Base-by-base conservation (phyloP, 2,329 filamentous ascomycete genomes). In the Sporothrix phasma region DNA sequence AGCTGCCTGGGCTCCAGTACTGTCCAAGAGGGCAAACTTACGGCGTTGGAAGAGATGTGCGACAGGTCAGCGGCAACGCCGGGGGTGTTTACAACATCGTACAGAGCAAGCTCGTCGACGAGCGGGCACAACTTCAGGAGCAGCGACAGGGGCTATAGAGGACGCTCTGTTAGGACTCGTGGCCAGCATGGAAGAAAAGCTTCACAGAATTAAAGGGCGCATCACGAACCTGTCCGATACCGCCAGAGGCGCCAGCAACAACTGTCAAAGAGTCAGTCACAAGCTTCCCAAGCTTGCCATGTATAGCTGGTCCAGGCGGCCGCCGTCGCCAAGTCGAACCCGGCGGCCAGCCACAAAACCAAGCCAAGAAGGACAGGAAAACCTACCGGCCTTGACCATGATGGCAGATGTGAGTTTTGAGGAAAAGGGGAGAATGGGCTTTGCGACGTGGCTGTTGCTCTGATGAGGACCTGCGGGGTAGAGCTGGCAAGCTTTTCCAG, bases 61-160 rank as follows among this genome's bases (percentile, higher is more conserved):
- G 92, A 97, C 66, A 99, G 87, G 77, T 99, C 94, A 73, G 93
- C 87, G 69, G 92, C 90, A 74, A 99, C 94, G 78, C 94, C 94
- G 72, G 92, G 92, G 60, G 92, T 95, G 85, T 97, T 97, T 78
- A 97, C 93, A 70, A 99, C 92, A 96, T 99, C 94, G 83, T 97
- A 99, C 72, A 99, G 89, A 67, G 92, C 84, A 72, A 99, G 90
- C 81, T 97, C 90, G 73, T 93, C 88, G 73, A 99, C 83, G 74
- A 91, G 86, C 69, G 92, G 89, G 74, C 83, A 90, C 70, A 89
- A 86, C 86, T 99, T 99, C 76, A 97, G 84, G 72, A 99, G 89
- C 70, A 99, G 90, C 69, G 94, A 99, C 73, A 99, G 84, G 71
- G 94, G 94, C 92, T 97, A n/a, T n/a, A 74, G 10, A 51, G n/a